Evolutionary conservation across 805 yeast genomes (phyloP).

Genomic region (Starmerella floricola): DNA sequence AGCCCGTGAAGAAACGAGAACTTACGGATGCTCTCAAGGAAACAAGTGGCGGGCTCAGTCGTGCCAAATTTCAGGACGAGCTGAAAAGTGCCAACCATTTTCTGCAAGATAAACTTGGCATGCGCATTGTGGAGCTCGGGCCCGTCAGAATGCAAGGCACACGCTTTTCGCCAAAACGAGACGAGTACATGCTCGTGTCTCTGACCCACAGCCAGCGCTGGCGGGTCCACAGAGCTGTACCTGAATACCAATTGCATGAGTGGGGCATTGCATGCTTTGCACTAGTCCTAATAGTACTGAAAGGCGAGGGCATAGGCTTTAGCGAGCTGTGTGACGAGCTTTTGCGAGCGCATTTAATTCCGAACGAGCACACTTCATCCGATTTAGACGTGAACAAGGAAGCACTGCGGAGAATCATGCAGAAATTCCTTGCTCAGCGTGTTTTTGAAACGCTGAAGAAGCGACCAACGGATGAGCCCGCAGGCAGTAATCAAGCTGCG

Average conservation of each 20-base stretch:
- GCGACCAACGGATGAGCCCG: too few relatives aligned
- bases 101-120: conserved; percentile 2
- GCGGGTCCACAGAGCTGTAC: not conserved
- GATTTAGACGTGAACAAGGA: too few relatives aligned
- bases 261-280: conserved; percentile 8
- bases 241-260: not conserved
- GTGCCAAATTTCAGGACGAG: not conserved
- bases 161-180: not conserved
- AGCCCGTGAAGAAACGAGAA: conserved; percentile 3
- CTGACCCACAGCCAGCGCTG: not conserved
- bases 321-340: not conserved
- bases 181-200: conserved; percentile 6
- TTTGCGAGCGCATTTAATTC: too few relatives aligned
- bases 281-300: conserved; percentile 7
- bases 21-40: not conserved
- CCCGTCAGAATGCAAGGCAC: not conserved
- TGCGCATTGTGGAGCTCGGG: conserved; percentile 4
- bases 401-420: not conserved
- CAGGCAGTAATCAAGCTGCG: too few relatives aligned
- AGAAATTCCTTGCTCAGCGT: not conserved
- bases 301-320: not conserved
- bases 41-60: not conserved
- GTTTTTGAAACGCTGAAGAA: not conserved
- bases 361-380: too few relatives aligned
- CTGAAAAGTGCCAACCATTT: conserved; percentile 4